Evolutionary conservation across 495 filamentous ascomycete genomes (phyloP), one percentile per base, ranked within the genome.

Genomic region (Penicillium fimorum): DNA sequence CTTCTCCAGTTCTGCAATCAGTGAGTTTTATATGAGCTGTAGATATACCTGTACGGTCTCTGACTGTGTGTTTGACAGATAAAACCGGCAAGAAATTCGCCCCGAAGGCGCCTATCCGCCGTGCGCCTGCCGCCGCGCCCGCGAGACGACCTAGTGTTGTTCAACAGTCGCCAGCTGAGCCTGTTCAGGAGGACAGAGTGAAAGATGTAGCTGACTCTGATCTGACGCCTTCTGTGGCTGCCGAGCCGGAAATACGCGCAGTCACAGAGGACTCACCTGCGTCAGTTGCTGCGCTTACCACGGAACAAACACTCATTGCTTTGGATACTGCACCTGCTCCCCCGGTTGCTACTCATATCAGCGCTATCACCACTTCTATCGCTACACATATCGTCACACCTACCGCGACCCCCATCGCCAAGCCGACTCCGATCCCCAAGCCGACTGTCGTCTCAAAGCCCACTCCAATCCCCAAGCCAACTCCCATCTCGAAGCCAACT

Each of bases 1-100:
- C 22, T 78, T 84, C 35, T 81, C 79, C 44, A 83, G 80, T 63
- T 84, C 82, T 56, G 76, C 74, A 20, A 82, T 84, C 55, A 84
- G 82, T 84, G 65, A 59, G 79, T 71, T 13, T 13, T 35, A 33
- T 56, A 9, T 15, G n/a, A 13, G 12, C 3, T 1, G 18, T 2
- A 10, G 30, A 12, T 4, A 25, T 40, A 41, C 45, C 15, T 29
- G 43, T 40, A 29, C 29, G 20, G 18, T 33, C 12, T 42, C 58
- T 50, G 33, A 58, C 58, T 51, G 18, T 47, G 51, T 40, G 42
- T 20, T 45, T 20, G 58, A 7, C 43, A 81, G 79, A 82, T 53
- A 82, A 82, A 67, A 80, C 78, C 55, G 75, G 77, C 64, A 81
- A 79, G 63, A 81, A 80, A 55, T 80, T 82, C 58, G 79, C 76